phyloP scores from a whole-genome alignment of 164 flowering plant species.

The Taxillus chinensis region DNA sequence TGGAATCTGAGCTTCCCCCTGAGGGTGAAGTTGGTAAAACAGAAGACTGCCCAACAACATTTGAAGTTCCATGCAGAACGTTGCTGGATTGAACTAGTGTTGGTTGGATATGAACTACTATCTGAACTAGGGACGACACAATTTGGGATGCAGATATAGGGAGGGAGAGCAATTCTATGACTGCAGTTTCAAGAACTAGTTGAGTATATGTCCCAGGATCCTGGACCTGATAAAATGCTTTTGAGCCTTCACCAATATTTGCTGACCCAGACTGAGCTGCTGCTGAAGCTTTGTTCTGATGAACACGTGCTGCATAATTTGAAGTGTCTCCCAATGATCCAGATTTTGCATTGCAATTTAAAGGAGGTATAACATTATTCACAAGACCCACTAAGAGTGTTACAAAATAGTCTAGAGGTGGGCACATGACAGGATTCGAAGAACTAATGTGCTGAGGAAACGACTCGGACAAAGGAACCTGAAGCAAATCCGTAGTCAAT shows the following conservation, averaged over 20 bases:
- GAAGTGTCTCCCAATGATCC: slow-evolving; percentile 47
- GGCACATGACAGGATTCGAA: slow-evolving; percentile 62
- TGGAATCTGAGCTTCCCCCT: slow-evolving; percentile 91
- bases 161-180: slow-evolving; percentile 86
- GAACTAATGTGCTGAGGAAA: slow-evolving; percentile 74
- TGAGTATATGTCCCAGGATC: slow-evolving; percentile 98
- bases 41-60: slow-evolving; percentile 51
- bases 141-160: slow-evolving; percentile 81
- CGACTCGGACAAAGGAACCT: slow-evolving; percentile 95
- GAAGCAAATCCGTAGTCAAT: slow-evolving; percentile 16
- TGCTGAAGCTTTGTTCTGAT: slow-evolving; percentile 43
- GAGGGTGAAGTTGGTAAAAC: slow-evolving; percentile 91
- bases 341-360: slow-evolving; percentile 50
- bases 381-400: slow-evolving; percentile 71
- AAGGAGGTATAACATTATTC: slow-evolving; percentile 80
- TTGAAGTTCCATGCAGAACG: slow-evolving; percentile 55
- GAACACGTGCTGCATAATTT: slow-evolving; percentile 34
- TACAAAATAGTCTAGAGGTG: slow-evolving; percentile 88
- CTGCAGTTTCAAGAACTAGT: slow-evolving; percentile 90
- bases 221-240: slow-evolving; percentile 84
- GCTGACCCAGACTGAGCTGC: slow-evolving; percentile 45
- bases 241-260: slow-evolving; percentile 58
- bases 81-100: slow-evolving; percentile 81
- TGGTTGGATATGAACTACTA: slow-evolving; percentile 83
- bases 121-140: slow-evolving; percentile 78